These are phyloP conservation scores for Oryza meridionalis DNA, from an alignment of 176 grass and related monocot species.

Conservation along the genomic window DNA sequence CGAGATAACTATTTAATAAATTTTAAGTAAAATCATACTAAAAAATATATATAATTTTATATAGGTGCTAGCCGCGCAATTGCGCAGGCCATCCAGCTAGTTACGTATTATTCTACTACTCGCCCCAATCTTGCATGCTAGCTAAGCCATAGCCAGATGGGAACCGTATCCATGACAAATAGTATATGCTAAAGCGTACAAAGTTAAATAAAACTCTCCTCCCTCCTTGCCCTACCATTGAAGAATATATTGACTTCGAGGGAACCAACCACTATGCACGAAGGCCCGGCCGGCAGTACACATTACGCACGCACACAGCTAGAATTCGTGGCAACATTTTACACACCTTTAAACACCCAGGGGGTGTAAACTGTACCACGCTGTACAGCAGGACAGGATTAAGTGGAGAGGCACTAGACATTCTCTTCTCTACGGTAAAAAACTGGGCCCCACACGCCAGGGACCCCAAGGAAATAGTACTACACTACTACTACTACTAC, in stretches of 20 bases:
- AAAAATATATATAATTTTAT: too few species aligned
- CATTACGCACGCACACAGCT: not conserved
- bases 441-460: not conserved
- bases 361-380: not conserved
- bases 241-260: not conserved
- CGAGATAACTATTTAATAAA: too few species aligned
- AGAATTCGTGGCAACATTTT: not conserved
- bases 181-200: constrained; percentile 30
- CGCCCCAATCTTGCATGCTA: not conserved
- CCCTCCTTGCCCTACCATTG: not conserved
- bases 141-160: not conserved
- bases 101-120: constrained; percentile 26
- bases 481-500: not conserved
- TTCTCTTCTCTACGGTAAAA: not conserved
- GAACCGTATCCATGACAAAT: not conserved
- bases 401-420: not conserved
- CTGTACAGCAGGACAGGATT: not conserved
- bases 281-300: not conserved
- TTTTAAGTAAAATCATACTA: too few species aligned
- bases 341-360: not conserved
- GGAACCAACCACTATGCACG: not conserved
- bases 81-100: too few species aligned
- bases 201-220: not conserved
- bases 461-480: not conserved
- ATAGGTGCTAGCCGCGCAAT: too few species aligned